Conservation (phyloP, 805 yeast species). For the Hanseniaspora thailandica region DNA sequence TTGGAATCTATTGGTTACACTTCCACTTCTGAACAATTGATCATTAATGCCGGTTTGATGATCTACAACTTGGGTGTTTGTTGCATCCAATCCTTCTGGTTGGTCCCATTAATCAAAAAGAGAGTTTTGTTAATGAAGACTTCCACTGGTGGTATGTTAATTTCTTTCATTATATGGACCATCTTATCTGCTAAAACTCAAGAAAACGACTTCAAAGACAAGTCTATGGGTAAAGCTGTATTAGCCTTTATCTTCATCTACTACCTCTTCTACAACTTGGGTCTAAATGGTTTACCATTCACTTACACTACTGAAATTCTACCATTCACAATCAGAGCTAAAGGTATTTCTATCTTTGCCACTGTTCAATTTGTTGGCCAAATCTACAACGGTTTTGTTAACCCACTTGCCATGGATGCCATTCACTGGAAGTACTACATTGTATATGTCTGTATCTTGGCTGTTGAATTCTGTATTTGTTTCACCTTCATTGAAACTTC, state of each 20-base stretch:
- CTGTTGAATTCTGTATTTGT: slow-evolving; percentile 26
- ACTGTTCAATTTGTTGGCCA: slow-evolving; percentile 22
- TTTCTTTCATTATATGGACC: slow-evolving; percentile 35
- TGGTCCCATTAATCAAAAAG: slow-evolving; percentile 29
- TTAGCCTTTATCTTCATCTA: slow-evolving; percentile 41
- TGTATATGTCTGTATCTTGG: slow-evolving; percentile 27
- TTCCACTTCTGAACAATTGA: slow-evolving; percentile 34
- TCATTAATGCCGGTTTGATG: slow-evolving; percentile 42
- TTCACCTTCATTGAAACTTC: slow-evolving; percentile 32
- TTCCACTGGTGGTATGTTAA: slow-evolving; percentile 31
- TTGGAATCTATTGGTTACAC: slow-evolving; percentile 44
- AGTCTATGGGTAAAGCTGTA: slow-evolving; percentile 35
- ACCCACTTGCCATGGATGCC: slow-evolving; percentile 31
- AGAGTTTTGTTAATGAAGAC: slow-evolving; percentile 29
- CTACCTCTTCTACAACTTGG: slow-evolving; percentile 34
- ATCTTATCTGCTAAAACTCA: slow-evolving; percentile 37
- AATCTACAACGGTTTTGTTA: slow-evolving; percentile 29
- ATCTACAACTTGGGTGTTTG: slow-evolving; percentile 35
- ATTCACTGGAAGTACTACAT: slow-evolving; percentile 31
- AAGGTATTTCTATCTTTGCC: slow-evolving; percentile 24
- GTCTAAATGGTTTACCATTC: slow-evolving; percentile 37
- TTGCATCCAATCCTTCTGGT: slow-evolving; percentile 25
- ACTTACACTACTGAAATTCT: slow-evolving; percentile 36
- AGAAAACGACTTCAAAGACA: slow-evolving; percentile 32
- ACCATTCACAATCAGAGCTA: slow-evolving; percentile 28